Evolutionary conservation across 2,329 filamentous ascomycete genomes (phyloP), one percentile per base, ranked within the genome.

Genomic region (Aspergillus ochraceoroseus): DNA sequence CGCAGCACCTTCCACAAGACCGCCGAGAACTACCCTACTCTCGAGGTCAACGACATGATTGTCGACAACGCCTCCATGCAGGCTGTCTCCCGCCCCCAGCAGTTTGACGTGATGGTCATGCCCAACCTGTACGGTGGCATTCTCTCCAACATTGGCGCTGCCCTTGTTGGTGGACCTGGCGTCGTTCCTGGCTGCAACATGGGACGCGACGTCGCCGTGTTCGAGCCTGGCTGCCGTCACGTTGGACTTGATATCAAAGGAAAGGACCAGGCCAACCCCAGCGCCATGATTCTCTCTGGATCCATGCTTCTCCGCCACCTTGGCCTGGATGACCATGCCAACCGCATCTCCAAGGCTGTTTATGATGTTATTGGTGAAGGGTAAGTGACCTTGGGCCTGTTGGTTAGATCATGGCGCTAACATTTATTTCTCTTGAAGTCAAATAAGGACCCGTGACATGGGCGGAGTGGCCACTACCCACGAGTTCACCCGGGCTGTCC

Each of bases 21-120:
- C 56, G 86, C 88, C 54, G 85, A 94, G 75, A 87, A 95, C 69
- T 98, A 92, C 75, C 90, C 92, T 46, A 94, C 87, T 49, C 78
- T 98, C 58, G 86, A 95, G 76, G 84, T 83, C 65, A 94, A 94
- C 76, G 92, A 98, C 74, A 95, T 98, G 90, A 98, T 98, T 70
- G 92, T 98, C 71, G 92, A 98, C 75, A 98, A 98, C 72, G 92
- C 92, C 62, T 94, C 87, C 63, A 98, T 98, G 92, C 92, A 98
- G 77, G 94, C 88, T 66, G 92, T 98, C 57, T 89, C 87, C 55
- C 79, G 81, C 55, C 92, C 92, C 49, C 92, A 96, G 74, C 92
- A 98, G 72, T 98, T 98, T 66, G 92, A 98, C 68, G 92, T 98
- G 60, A 87, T 98, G 83, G 92, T 98, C 69, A 96, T 96, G 89